Evolutionary conservation across 129 eudicot genomes (phyloP), one percentile per base, ranked within the genome.

Genomic region (Solidago caesia): DNA sequence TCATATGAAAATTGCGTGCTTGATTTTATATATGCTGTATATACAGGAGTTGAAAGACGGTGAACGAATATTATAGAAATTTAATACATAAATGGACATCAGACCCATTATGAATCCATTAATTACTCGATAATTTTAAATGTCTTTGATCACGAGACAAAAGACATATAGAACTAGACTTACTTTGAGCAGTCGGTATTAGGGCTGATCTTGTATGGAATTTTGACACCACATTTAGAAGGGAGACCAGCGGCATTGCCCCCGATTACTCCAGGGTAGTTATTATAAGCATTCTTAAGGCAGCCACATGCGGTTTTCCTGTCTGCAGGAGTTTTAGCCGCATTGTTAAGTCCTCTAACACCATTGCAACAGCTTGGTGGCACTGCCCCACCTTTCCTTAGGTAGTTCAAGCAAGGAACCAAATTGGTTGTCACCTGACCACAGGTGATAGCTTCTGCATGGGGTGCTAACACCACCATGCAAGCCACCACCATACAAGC

Each of bases 181-280:
- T 80, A 86, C 89, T 66, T 80, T 70, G 21, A 5, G 75, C 89
- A 86, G 47, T 86, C 82, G 2, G 83, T 81, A 44, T 9, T 63
- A 43, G 89, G 89, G 82, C 87, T 80, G 68, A 87, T 84, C 69
- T 73, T 73, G 85, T 87, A 87, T 0, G 92, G 92, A 59, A 84
- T 60, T 4, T 26, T 74, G 75, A 87, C 85, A 63, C 89, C 89
- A 68, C 92, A 87, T 8, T 42, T 53, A 2, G 52, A 5, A 0
- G 92, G 84, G 26, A 87, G 85, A 7, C 70, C 70, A 14, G 80
- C 74, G 0, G 87, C 92, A 41, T 56, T 21, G 8, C n/a, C 25
- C 2, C 15, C 5, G 46, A 58, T 26, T 56, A 78, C 10, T 13
- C 81, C 85, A 0, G 66, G 4, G 59, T 55, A 33, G 26, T 14